phyloP scores from a whole-genome alignment of 768 basidiomycete genomes.

The Epithele typhae region DNA sequence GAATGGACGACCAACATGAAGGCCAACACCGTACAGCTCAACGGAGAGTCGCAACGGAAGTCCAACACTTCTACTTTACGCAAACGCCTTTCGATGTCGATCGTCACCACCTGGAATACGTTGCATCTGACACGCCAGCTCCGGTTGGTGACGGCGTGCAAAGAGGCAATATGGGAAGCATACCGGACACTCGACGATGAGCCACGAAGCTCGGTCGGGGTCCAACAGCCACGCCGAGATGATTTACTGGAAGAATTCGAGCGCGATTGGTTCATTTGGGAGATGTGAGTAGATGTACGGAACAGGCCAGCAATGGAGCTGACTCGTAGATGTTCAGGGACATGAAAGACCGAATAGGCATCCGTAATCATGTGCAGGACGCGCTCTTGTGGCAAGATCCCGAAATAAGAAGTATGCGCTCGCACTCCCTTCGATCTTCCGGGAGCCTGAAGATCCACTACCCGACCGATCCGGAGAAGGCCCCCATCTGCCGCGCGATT shows the following conservation, averaged over 20 bases:
- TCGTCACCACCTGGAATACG: constrained; percentile 41
- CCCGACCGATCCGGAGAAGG: constrained; percentile 10
- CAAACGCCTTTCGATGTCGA: no score
- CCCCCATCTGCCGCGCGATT: constrained; percentile 28
- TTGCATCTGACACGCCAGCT: constrained; percentile 67
- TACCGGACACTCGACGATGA: constrained; percentile 44
- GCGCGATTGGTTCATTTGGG: no score
- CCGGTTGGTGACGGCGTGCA: constrained; percentile 54
- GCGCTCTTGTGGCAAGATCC: not conserved
- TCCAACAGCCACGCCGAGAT: constrained; percentile 23
- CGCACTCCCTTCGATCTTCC: no score
- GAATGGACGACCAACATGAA: constrained; percentile 8
- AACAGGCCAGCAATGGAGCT: no score
- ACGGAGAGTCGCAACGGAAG: constrained; percentile 17
- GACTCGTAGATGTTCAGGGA: constrained; percentile 40
- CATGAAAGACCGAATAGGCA: constrained; percentile 67
- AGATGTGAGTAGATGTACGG: no score
- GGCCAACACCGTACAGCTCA: constrained; percentile 3
- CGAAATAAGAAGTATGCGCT: not conserved
- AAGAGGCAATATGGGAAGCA: constrained; percentile 65
- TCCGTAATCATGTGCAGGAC: constrained; percentile 44
- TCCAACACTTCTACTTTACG: no score
- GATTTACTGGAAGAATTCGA: constrained; percentile 67
- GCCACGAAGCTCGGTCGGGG: constrained; percentile 18
- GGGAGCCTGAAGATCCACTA: no score